These are phyloP conservation scores for Neurospora africana DNA, from an alignment of 495 filamentous ascomycete species.

Conservation along the genomic window DNA sequence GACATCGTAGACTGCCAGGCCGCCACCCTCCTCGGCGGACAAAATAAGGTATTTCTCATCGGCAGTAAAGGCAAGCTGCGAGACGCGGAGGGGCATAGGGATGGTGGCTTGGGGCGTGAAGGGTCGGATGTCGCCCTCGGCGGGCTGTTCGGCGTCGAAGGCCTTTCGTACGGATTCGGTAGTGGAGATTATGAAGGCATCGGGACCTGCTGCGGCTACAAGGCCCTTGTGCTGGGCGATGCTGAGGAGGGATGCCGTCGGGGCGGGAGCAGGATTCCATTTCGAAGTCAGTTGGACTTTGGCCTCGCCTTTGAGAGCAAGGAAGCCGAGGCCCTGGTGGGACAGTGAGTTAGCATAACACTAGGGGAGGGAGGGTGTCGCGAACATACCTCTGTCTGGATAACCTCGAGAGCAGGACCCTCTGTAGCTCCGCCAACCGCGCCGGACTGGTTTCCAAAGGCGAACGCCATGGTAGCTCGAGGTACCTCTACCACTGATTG, in stretches of 20 bases:
- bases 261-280: slow-evolving; percentile 70
- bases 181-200: slow-evolving; percentile 61
- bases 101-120: slow-evolving; percentile 69
- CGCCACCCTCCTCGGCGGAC: slow-evolving; percentile 71
- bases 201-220: slow-evolving; percentile 78
- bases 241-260: slow-evolving; percentile 75
- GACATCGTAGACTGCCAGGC: slow-evolving; percentile 73
- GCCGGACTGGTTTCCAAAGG: slow-evolving; percentile 34
- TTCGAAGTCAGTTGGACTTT: slow-evolving; percentile 71
- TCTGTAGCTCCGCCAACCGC: slow-evolving; percentile 31
- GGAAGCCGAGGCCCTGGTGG: slow-evolving; percentile 68
- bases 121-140: slow-evolving; percentile 52
- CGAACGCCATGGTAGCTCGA: slow-evolving; percentile 52
- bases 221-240: slow-evolving; percentile 73
- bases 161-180: slow-evolving; percentile 71
- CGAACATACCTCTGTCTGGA: slow-evolving; percentile 38
- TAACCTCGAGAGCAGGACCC: slow-evolving; percentile 47
- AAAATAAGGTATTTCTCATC: slow-evolving; percentile 77
- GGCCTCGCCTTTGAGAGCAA: slow-evolving; percentile 64
- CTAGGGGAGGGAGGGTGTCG: not conserved
- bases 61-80: slow-evolving; percentile 81
- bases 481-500: not conserved
- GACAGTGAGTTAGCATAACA: slow-evolving; percentile 4
- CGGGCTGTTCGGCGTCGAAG: slow-evolving; percentile 48
- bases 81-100: slow-evolving; percentile 61